Evolutionary conservation across 2,329 filamentous ascomycete genomes (phyloP).

Genomic region (Escovopsis sp.): DNA sequence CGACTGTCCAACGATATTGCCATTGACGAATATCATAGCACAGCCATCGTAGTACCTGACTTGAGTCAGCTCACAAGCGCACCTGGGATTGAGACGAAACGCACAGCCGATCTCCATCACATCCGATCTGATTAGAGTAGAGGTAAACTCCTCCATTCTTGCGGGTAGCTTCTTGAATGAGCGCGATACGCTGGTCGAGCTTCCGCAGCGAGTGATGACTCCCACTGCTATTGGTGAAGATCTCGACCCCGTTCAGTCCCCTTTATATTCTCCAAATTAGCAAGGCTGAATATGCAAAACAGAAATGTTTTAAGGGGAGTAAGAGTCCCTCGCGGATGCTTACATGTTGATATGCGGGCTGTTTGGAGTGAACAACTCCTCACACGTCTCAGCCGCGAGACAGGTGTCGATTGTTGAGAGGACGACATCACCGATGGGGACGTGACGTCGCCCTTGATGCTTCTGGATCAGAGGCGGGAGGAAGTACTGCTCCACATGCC

Average conservation of each 20-base stretch:
- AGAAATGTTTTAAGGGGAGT: background rate
- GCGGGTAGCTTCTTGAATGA: conserved; percentile 52
- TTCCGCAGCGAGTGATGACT: conserved; percentile 44
- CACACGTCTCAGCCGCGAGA: conserved; percentile 26
- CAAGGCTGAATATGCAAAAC: conserved; percentile 1
- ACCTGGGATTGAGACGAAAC: background rate
- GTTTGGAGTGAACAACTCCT: conserved; percentile 5
- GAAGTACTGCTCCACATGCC: conserved; percentile 22
- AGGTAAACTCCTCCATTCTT: conserved; percentile 46
- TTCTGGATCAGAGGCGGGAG: conserved; percentile 41
- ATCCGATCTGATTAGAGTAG: conserved; percentile 21
- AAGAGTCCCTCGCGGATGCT: background rate
- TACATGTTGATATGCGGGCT: conserved; percentile 3
- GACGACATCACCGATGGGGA: conserved; percentile 27
- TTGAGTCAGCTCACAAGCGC: background rate
- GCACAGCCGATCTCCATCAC: conserved; percentile 47
- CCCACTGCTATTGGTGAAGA: conserved; percentile 16
- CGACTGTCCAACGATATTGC: conserved; percentile 46
- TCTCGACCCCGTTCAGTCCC: conserved; percentile 4
- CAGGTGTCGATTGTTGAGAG: conserved; percentile 24
- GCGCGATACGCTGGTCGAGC: conserved; percentile 44
- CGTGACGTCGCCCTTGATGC: conserved; percentile 24
- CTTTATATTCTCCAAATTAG: background rate
- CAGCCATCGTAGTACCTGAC: conserved; percentile 35
- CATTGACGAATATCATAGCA: conserved; percentile 26